Percentiles rank a stretch among this genome's conserved stretches.
These are phyloP conservation scores for Penicillium sp. DNA, from an alignment of 2,329 filamentous ascomycete genomes.

Conservation along the genomic window DNA sequence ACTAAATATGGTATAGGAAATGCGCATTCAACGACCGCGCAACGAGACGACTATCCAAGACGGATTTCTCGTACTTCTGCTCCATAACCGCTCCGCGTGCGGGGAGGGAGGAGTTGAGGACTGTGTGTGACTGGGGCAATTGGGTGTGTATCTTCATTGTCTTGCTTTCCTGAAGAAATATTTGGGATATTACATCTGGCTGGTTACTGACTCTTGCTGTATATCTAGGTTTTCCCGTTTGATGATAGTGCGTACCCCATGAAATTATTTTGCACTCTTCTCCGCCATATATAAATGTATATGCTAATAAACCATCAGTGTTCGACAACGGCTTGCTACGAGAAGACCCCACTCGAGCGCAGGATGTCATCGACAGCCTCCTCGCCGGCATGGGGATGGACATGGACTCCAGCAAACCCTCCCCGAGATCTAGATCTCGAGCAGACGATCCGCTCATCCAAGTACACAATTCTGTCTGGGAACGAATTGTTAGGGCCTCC, in stretches of 20 bases:
- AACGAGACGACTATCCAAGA: constrained; percentile 18
- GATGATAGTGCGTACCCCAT: constrained; percentile 20
- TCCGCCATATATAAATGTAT: neutral
- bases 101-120: constrained; percentile 27
- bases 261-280: neutral
- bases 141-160: constrained; percentile 24
- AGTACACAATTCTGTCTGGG: constrained; percentile 36
- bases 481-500: constrained; percentile 23
- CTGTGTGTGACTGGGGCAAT: constrained; percentile 35
- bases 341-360: constrained; percentile 27
- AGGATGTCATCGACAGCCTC: constrained; percentile 29
- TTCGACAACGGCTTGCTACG: constrained; percentile 39
- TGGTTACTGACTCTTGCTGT: neutral
- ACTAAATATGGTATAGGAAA: constrained; percentile 15
- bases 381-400: constrained; percentile 23
- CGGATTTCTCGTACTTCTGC: constrained; percentile 34
- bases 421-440: neutral
- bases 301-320: constrained; percentile 19
- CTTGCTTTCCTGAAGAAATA: neutral
- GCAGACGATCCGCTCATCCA: constrained; percentile 24
- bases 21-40: constrained; percentile 22
- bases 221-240: constrained; percentile 21
- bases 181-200: no score
- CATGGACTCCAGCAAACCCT: neutral
- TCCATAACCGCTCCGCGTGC: constrained; percentile 31